Evolutionary conservation across 2,329 filamentous ascomycete genomes (phyloP).

Genomic region (Epichloe festucae): DNA sequence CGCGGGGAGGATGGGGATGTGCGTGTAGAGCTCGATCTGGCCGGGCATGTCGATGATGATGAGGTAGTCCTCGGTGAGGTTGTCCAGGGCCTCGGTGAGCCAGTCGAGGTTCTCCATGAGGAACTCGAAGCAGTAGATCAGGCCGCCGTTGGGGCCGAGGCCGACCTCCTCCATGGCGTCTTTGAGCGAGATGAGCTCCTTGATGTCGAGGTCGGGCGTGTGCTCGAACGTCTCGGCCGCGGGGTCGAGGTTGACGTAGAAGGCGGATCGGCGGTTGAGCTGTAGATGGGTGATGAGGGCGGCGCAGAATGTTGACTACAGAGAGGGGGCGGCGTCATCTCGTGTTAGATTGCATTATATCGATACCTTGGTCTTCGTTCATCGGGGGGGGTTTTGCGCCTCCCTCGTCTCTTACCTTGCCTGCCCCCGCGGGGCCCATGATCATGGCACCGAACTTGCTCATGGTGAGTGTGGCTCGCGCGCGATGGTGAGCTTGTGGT

Average conservation of each 20-base stretch:
- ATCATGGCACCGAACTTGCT: slow-evolving; percentile 91
- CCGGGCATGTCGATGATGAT: slow-evolving; percentile 98
- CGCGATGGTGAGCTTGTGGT: not conserved
- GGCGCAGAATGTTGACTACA: slow-evolving; percentile 81
- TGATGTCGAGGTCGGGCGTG: slow-evolving; percentile 86
- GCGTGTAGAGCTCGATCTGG: slow-evolving; percentile 96
- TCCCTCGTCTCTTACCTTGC: slow-evolving; percentile 49
- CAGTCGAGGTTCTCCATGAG: slow-evolving; percentile 91
- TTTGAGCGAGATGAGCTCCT: slow-evolving; percentile 82
- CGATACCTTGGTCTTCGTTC: not conserved
- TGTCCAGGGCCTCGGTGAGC: slow-evolving; percentile 70
- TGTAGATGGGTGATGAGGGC: slow-evolving; percentile 86
- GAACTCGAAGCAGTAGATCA: slow-evolving; percentile 96
- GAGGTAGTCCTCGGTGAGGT: slow-evolving; percentile 84
- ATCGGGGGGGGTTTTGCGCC: not conserved
- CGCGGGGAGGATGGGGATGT: slow-evolving; percentile 80
- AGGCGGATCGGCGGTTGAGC: slow-evolving; percentile 81
- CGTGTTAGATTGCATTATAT: not conserved
- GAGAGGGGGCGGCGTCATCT: no score
- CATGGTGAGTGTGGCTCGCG: slow-evolving; percentile 36
- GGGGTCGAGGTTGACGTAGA: slow-evolving; percentile 97
- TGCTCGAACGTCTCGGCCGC: slow-evolving; percentile 89
- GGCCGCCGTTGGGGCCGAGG: slow-evolving; percentile 78
- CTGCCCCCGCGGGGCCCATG: slow-evolving; percentile 85
- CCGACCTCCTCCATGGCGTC: slow-evolving; percentile 95